These are phyloP conservation scores for Mortierella sp. DNA, from an alignment of 371 early-diverging fungal species.

Conservation along the genomic window DNA sequence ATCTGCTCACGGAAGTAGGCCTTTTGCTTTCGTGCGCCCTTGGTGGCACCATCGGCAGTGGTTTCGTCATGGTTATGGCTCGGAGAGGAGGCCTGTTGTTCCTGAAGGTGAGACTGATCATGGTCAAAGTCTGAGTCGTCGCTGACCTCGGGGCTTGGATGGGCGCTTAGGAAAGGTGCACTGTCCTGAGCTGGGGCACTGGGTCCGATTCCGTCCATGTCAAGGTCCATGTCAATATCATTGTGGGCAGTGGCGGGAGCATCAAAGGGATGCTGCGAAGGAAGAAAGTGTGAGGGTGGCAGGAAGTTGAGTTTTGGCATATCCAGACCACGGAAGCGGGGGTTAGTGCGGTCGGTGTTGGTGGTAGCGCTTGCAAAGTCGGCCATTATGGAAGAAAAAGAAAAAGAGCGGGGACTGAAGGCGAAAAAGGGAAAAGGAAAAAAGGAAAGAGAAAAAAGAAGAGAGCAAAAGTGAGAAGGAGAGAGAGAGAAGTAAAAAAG, in stretches of 20 bases:
- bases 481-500: background rate
- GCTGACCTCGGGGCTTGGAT: constrained; percentile 45
- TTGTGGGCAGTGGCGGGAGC: background rate
- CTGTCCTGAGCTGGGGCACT: background rate
- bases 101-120: background rate
- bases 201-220: constrained; percentile 13
- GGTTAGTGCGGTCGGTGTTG: constrained; percentile 9
- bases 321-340: constrained; percentile 30
- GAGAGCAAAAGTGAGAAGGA: background rate
- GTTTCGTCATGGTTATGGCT: constrained; percentile 6
- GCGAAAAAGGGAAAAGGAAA: constrained; percentile 1
- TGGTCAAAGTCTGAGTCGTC: constrained; percentile 45
- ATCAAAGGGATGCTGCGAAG: constrained; percentile 30
- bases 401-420: background rate
- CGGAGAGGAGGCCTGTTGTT: constrained; percentile 4
- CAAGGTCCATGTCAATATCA: constrained; percentile 30
- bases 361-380: too few relatives aligned
- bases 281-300: constrained; percentile 27
- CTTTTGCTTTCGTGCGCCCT: background rate
- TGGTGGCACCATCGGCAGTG: background rate
- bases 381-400: constrained; percentile 14
- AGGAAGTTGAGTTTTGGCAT: constrained; percentile 39
- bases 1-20: constrained; percentile 8
- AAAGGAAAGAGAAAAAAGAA: background rate
- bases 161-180: constrained; percentile 33